Evolutionary conservation across 257 asterid species (phyloP).

Genomic region (Ligustrum vulgare): DNA sequence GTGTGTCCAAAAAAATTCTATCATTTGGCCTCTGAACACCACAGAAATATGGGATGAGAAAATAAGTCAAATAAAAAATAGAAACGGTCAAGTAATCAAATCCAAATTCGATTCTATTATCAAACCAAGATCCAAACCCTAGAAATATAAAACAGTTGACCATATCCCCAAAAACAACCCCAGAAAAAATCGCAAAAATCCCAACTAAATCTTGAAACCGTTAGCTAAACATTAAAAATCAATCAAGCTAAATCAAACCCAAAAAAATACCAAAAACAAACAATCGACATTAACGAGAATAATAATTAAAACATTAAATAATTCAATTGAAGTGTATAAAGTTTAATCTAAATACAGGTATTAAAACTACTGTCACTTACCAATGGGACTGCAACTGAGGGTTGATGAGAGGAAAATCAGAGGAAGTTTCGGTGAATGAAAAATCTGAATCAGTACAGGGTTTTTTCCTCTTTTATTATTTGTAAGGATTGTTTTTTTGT

Average conservation of each 20-base stretch:
- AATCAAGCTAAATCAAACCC: neutral
- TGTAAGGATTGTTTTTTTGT: neutral
- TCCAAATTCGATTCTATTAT: neutral
- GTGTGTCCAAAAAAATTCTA: neutral
- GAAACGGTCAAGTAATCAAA: constrained; percentile 13
- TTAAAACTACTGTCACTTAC: constrained; percentile 20
- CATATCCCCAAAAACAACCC: constrained; percentile 12
- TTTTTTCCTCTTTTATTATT: neutral
- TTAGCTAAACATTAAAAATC: constrained; percentile 1
- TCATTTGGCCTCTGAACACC: neutral
- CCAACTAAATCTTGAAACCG: neutral
- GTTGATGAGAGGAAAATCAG: constrained; percentile 18
- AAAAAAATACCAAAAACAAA: constrained; percentile 10
- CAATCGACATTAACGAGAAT: neutral
- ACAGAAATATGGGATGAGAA: neutral
- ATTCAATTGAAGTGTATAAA: neutral
- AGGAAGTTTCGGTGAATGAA: constrained; percentile 9
- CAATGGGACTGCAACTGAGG: constrained; percentile 16
- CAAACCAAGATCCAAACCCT: constrained; percentile 19
- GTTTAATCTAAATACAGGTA: neutral
- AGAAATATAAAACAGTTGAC: constrained; percentile 32
- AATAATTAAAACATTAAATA: constrained; percentile 6
- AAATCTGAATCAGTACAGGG: constrained; percentile 27
- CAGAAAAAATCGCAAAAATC: neutral
- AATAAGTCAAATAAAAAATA: constrained; percentile 8